These are phyloP conservation scores for Aristolochia fimbriata DNA, from an alignment of 164 flowering plant species.

Conservation along the genomic window DNA sequence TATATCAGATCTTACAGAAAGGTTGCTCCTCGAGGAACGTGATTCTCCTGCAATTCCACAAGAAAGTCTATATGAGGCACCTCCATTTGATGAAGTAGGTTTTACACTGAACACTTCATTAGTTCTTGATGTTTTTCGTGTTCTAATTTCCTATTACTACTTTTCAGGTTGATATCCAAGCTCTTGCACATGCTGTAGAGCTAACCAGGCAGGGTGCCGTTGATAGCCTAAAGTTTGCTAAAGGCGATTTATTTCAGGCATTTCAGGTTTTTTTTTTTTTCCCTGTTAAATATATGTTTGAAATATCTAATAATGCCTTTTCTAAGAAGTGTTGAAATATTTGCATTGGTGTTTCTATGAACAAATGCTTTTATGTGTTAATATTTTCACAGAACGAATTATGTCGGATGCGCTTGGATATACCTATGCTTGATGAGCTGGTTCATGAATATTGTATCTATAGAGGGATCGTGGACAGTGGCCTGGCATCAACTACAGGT, in stretches of 20 bases:
- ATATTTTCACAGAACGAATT: conserved; percentile 62
- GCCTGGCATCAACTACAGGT: conserved; percentile 25
- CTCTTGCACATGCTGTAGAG: conserved; percentile 98
- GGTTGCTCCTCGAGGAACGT: conserved; percentile 85
- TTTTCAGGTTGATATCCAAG: conserved; percentile 89
- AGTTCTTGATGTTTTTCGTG: not conserved
- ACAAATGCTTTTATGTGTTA: not conserved
- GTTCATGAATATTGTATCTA: conserved; percentile 92
- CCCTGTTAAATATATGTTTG: not conserved
- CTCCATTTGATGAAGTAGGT: conserved; percentile 94
- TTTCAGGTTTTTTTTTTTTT: conserved; percentile 55
- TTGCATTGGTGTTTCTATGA: not conserved
- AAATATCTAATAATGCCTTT: not conserved
- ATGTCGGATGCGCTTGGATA: conserved; percentile 77
- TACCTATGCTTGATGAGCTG: conserved; percentile 74
- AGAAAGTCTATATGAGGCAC: conserved; percentile 67
- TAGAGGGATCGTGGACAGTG: conserved; percentile 81
- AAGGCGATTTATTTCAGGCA: conserved; percentile 80
- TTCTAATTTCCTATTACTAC: not conserved
- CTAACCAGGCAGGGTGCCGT: conserved; percentile 95
- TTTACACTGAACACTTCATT: conserved; percentile 2
- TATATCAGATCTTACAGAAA: conserved; percentile 76
- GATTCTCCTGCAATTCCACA: conserved; percentile 76
- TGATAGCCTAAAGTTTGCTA: conserved; percentile 85
- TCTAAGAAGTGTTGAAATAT: not conserved